Percentiles rank a stretch among this genome's conserved stretches.
These are phyloP conservation scores for Purpureocillium lavendulum DNA, from an alignment of 2,329 filamentous ascomycete species.

Conservation along the genomic window DNA sequence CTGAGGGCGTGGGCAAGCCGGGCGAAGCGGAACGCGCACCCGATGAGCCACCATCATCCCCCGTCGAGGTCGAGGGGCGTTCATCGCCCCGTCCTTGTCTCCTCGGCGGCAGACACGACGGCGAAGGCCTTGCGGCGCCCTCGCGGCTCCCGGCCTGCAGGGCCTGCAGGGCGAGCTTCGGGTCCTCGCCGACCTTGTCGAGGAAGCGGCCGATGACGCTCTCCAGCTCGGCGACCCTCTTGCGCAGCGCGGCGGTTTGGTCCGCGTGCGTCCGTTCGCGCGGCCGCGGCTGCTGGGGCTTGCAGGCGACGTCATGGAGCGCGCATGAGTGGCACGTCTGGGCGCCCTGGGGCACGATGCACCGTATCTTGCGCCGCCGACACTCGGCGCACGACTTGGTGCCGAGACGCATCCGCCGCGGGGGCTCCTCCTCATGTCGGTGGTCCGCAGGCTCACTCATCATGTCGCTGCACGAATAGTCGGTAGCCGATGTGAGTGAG, in stretches of 20 bases:
- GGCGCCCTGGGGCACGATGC: constrained; percentile 30
- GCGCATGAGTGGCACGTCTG: constrained; percentile 33
- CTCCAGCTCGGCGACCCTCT: constrained; percentile 16
- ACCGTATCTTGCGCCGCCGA: constrained; percentile 39
- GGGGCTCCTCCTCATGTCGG: constrained; percentile 1
- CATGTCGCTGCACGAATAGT: too few species aligned
- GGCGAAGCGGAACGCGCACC: too few species aligned
- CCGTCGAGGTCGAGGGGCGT: too few species aligned
- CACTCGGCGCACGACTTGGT: constrained; percentile 30
- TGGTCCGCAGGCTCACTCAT: constrained; percentile 18
- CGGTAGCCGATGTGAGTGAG: too few species aligned
- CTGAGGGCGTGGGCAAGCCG: background rate
- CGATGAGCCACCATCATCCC: too few species aligned
- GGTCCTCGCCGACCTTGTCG: background rate
- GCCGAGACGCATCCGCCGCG: constrained; percentile 21
- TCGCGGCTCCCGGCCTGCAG: constrained; percentile 1
- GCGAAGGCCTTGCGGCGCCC: too few species aligned
- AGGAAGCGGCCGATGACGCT: constrained; percentile 9
- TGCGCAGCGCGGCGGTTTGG: constrained; percentile 5
- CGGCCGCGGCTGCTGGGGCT: constrained; percentile 28
- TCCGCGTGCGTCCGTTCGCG: constrained; percentile 2
- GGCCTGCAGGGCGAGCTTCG: background rate
- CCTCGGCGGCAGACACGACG: too few species aligned
- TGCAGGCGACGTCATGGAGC: constrained; percentile 32
- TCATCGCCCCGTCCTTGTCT: too few species aligned